These are phyloP conservation scores for Hyaloscypha hepaticicola DNA, from an alignment of 495 filamentous ascomycete genomes.

Conservation along the genomic window DNA sequence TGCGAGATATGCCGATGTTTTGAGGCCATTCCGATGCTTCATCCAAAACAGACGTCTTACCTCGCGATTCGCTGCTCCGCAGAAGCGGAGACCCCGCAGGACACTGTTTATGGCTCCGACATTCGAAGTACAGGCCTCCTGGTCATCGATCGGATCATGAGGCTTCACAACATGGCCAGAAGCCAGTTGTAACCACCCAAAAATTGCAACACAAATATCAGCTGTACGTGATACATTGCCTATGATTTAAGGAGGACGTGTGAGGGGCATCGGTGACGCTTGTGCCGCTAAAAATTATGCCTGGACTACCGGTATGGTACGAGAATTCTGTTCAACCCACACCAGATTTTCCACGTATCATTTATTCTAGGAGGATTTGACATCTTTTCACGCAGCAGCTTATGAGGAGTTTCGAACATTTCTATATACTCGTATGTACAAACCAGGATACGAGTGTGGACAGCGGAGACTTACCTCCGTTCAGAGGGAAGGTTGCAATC, in stretches of 20 bases:
- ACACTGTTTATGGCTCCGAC: background rate
- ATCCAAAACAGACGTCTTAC: background rate
- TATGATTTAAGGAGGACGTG: background rate
- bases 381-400: no score
- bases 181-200: background rate
- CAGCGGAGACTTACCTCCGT: no score
- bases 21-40: background rate
- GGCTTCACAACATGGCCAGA: background rate
- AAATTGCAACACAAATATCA: conserved; percentile 6
- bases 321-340: no score
- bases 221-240: background rate
- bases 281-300: background rate
- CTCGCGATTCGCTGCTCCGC: background rate
- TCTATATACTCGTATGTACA: background rate
- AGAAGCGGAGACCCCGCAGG: conserved; percentile 4
- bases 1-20: background rate
- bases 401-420: background rate
- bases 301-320: no score
- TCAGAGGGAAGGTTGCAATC: background rate
- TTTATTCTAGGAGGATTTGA: no score
- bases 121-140: background rate
- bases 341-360: no score
- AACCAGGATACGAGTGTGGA: background rate
- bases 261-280: background rate
- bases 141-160: conserved; percentile 10